A percentile compares a stretch with the other conserved stretches of the same genome.
phyloP scores from a whole-genome alignment of 1,284 basidiomycete species.

The Macrocybe sp. region DNA sequence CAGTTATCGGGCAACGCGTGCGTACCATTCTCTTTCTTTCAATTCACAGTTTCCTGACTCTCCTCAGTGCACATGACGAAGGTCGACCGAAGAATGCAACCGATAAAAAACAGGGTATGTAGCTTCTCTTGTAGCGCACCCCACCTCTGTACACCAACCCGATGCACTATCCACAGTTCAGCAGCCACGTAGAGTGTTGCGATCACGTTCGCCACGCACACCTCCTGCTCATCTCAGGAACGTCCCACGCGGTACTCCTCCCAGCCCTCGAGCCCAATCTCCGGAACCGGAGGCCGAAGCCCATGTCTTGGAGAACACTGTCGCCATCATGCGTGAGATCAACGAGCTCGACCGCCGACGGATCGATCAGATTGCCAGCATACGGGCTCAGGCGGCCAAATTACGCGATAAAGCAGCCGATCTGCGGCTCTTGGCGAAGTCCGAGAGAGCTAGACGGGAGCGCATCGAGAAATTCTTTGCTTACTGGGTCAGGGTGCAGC shows the following conservation, averaged over 20 bases:
- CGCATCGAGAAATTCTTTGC: slow-evolving; percentile 12
- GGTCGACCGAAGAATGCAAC: too few species aligned
- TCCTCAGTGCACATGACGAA: background rate
- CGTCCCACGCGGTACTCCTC: slow-evolving; percentile 1
- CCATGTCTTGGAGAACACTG: slow-evolving; percentile 9
- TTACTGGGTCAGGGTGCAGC: slow-evolving; percentile 10
- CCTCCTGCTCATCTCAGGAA: background rate
- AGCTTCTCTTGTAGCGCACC: too few species aligned
- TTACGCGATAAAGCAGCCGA: slow-evolving; percentile 8
- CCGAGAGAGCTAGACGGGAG: slow-evolving; percentile 10
- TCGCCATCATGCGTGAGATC: slow-evolving; percentile 12
- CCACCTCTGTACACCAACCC: too few species aligned
- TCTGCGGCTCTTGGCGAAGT: slow-evolving; percentile 10
- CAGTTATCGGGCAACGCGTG: slow-evolving; percentile 1
- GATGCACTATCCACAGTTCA: too few species aligned
- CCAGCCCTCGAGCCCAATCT: slow-evolving; percentile 2
- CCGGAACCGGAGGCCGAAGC: slow-evolving; percentile 13
- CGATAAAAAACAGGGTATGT: too few species aligned
- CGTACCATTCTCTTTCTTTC: too few species aligned
- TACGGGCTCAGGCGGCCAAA: slow-evolving; percentile 7
- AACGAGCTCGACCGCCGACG: slow-evolving; percentile 3
- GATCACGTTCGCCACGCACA: too few species aligned
- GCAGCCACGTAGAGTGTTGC: too few species aligned
- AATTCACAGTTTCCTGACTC: background rate
- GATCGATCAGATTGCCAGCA: slow-evolving; percentile 1